Evolutionary conservation across 2,329 filamentous ascomycete species (phyloP).

Genomic region (Alternaria arbusti): DNA sequence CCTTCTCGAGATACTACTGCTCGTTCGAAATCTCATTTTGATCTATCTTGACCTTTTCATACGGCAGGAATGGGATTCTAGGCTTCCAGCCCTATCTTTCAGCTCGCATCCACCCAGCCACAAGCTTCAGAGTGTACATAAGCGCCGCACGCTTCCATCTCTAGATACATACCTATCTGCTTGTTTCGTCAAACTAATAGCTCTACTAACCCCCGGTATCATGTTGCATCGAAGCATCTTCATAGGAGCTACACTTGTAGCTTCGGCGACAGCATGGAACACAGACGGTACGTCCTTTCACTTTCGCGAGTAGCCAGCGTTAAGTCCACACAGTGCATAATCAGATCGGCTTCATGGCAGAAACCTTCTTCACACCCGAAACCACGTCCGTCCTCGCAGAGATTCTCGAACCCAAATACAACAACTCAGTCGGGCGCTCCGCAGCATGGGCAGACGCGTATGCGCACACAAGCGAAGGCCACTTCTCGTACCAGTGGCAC

Average conservation of each 20-base stretch:
- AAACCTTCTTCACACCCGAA: slow-evolving; percentile 43
- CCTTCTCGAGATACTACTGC: not conserved
- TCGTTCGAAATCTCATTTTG: not conserved
- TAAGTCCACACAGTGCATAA: slow-evolving; percentile 44
- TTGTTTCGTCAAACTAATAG: not conserved
- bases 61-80: not conserved
- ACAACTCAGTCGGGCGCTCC: slow-evolving; percentile 48
- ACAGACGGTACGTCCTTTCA: slow-evolving; percentile 33
- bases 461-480: slow-evolving; percentile 48
- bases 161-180: not conserved
- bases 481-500: slow-evolving; percentile 52
- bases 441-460: slow-evolving; percentile 51
- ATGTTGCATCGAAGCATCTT: slow-evolving; percentile 2
- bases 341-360: slow-evolving; percentile 51
- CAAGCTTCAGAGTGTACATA: not conserved
- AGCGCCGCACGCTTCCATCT: not conserved
- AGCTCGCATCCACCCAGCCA: slow-evolving; percentile 2
- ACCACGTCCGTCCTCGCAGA: slow-evolving; percentile 40
- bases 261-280: slow-evolving; percentile 36
- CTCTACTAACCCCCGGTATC: not conserved
- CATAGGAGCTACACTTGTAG: slow-evolving; percentile 17
- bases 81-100: not conserved
- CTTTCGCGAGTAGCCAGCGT: not conserved
- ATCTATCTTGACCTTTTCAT: not conserved
- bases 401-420: slow-evolving; percentile 50